Evolutionary conservation across 139 green algal species (phyloP).

Genomic region (Marvania coccoides): DNA sequence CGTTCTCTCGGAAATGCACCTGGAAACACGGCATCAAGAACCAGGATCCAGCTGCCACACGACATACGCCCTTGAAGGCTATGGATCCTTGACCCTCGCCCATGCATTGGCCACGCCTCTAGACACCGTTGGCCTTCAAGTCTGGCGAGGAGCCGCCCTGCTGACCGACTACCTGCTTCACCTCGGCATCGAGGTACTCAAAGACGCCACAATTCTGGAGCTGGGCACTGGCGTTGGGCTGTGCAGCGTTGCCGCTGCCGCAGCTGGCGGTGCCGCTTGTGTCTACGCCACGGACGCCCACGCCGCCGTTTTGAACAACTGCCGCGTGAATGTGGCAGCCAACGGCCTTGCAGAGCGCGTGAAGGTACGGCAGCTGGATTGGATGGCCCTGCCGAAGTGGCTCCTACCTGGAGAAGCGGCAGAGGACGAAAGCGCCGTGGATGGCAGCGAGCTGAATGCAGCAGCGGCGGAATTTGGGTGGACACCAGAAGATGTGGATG

Average conservation of each 20-base stretch:
- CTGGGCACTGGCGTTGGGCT: constrained; percentile 6
- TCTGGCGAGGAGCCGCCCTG: constrained; percentile 10
- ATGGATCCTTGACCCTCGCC: no score
- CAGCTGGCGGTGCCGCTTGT: no score
- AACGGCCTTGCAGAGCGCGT: not conserved
- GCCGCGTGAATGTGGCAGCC: not conserved
- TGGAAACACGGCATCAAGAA: no score
- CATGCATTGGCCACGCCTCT: constrained; percentile 11
- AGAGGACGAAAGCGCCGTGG: not conserved
- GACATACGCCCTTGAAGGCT: no score
- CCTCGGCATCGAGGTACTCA: not conserved
- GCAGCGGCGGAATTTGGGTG: not conserved
- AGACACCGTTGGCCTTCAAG: constrained; percentile 5
- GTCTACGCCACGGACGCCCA: no score
- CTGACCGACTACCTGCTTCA: constrained; percentile 10
- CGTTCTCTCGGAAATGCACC: no score
- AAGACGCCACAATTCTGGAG: not conserved
- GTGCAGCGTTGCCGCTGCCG: constrained; percentile 1
- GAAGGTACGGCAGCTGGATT: constrained; percentile 10
- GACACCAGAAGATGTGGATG: not conserved
- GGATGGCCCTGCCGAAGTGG: constrained; percentile 8
- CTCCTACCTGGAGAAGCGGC: not conserved
- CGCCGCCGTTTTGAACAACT: not conserved
- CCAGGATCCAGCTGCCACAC: no score
- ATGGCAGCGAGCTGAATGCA: not conserved